A percentile compares a stretch with the other conserved stretches of the same genome.
phyloP scores from a whole-genome alignment of 2,329 filamentous ascomycete genomes.

The Diaporthe vexans region DNA sequence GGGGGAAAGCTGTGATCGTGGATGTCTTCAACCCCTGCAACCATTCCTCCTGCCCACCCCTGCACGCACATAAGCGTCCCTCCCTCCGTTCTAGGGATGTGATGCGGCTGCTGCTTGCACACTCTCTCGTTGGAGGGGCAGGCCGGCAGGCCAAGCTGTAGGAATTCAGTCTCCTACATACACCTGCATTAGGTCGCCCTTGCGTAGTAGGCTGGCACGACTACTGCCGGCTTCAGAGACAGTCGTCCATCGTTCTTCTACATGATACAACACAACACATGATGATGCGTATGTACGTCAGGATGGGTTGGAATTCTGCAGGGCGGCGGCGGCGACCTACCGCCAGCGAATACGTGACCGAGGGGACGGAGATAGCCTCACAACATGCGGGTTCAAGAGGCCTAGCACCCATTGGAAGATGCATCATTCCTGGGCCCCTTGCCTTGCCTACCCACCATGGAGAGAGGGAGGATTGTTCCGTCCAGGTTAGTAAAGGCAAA shows the following conservation, averaged over 20 bases:
- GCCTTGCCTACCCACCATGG: constrained; percentile 17
- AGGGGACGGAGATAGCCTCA: neutral
- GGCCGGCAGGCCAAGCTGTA: neutral
- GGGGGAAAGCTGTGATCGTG: neutral
- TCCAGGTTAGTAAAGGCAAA: neutral
- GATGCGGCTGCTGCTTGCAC: neutral
- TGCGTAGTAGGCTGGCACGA: neutral
- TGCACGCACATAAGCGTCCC: neutral
- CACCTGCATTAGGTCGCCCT: constrained; percentile 12
- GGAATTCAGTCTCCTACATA: neutral
- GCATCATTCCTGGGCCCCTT: neutral
- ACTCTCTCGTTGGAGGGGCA: neutral
- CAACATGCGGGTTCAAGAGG: neutral
- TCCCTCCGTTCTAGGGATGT: neutral
- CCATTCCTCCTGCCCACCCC: neutral
- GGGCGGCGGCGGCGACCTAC: neutral
- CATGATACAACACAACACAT: neutral
- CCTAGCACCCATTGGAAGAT: neutral
- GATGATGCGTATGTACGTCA: neutral
- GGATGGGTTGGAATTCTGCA: neutral
- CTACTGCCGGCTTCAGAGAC: neutral
- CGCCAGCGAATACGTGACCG: constrained; percentile 10
- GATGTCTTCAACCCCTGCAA: neutral
- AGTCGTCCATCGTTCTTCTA: neutral
- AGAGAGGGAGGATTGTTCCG: neutral